Percentiles rank a stretch among this genome's conserved stretches.
These are phyloP conservation scores for Trichomonas vaginalis DNA, from an alignment of 208 protist genomes.

Conservation along the genomic window DNA sequence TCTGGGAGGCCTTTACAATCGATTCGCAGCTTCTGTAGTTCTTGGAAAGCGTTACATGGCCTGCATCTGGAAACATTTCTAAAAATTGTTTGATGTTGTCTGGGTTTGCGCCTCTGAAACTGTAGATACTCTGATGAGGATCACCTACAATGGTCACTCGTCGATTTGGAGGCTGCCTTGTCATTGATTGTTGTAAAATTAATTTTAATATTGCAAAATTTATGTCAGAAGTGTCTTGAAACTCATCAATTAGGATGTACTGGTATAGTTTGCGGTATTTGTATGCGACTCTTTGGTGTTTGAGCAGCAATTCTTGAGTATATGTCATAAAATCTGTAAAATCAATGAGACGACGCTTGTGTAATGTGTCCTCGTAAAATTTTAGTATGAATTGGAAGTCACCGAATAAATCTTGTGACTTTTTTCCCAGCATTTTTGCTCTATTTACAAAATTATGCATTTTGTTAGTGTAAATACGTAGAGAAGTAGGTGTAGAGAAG, in stretches of 20 bases:
- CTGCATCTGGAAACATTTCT: not conserved
- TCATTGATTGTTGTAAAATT: not conserved
- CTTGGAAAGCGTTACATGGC: not conserved
- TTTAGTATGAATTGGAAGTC: not conserved
- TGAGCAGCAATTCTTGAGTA: conserved; percentile 24
- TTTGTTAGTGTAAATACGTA: not conserved
- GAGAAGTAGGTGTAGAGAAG: not conserved
- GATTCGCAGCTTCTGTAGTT: not conserved
- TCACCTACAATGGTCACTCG: conserved; percentile 11
- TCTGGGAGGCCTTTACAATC: not conserved
- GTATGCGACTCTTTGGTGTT: not conserved
- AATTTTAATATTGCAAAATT: conserved; percentile 21
- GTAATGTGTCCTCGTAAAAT: conserved; percentile 19
- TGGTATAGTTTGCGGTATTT: conserved; percentile 9
- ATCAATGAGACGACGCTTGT: conserved; percentile 20
- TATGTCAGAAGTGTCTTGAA: conserved; percentile 24
- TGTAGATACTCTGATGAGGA: not conserved
- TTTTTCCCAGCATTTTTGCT: not conserved
- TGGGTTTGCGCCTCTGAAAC: not conserved
- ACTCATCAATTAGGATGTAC: conserved; percentile 29
- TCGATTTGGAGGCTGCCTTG: not conserved
- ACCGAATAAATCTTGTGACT: not conserved
- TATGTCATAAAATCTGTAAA: conserved; percentile 28
- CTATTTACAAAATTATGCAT: not conserved
- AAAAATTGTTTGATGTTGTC: not conserved